A percentile compares a stretch with the other conserved stretches of the same genome.
Conservation (phyloP, 2,329 filamentous ascomycete genomes). For the Pezicula carpinea region DNA sequence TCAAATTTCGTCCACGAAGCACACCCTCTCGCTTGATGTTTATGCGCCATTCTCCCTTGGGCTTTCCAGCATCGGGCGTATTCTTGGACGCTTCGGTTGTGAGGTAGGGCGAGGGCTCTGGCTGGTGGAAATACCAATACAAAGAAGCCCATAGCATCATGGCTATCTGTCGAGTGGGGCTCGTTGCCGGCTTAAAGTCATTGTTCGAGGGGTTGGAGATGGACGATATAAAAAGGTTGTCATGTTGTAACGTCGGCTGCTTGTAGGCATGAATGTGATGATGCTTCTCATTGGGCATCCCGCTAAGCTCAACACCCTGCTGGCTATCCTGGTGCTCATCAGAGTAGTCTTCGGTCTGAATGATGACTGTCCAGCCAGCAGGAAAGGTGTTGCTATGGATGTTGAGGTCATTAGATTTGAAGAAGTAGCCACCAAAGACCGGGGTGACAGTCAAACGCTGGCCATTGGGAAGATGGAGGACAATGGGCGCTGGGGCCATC, state of each 20-base stretch:
- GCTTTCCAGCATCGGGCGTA: conserved; percentile 66
- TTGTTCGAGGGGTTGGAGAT: conserved; percentile 77
- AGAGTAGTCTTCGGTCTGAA: conserved; percentile 58
- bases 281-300: conserved; percentile 21
- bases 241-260: conserved; percentile 69
- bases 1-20: conserved; percentile 71
- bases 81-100: conserved; percentile 56
- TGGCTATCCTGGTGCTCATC: conserved; percentile 26
- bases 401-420: conserved; percentile 76
- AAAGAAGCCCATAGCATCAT: conserved; percentile 96
- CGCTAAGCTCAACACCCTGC: conserved; percentile 26
- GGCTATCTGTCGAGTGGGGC: conserved; percentile 82
- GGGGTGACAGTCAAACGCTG: conserved; percentile 76
- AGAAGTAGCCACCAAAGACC: conserved; percentile 87
- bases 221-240: conserved; percentile 86
- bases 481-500: conserved; percentile 22
- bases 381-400: conserved; percentile 68
- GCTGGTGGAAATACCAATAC: conserved; percentile 97
- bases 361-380: conserved; percentile 82
- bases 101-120: conserved; percentile 62
- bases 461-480: conserved; percentile 79
- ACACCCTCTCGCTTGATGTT: conserved; percentile 84
- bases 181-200: conserved; percentile 75
- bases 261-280: conserved; percentile 61
- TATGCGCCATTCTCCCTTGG: conserved; percentile 82